These are phyloP conservation scores for Phaeosphaeria sp. DNA, from an alignment of 2,329 filamentous ascomycete species.

Conservation along the genomic window DNA sequence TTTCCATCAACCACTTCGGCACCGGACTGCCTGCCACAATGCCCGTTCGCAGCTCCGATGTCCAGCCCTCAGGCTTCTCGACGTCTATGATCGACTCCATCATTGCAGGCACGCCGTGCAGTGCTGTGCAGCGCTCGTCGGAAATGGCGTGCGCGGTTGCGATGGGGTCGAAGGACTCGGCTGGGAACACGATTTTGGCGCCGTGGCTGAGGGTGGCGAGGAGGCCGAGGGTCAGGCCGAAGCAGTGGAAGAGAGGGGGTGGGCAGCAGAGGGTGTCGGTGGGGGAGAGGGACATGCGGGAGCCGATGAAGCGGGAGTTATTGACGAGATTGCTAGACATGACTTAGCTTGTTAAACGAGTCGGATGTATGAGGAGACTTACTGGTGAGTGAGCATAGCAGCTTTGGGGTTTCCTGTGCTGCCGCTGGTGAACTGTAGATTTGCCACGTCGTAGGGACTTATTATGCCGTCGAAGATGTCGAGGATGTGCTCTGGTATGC, in stretches of 20 bases:
- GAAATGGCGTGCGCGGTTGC: constrained; percentile 70
- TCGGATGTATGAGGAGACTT: constrained; percentile 4
- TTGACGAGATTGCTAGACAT: constrained; percentile 46
- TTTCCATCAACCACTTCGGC: constrained; percentile 75
- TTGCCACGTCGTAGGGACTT: constrained; percentile 43
- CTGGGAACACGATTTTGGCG: constrained; percentile 76
- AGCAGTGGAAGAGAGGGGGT: constrained; percentile 85
- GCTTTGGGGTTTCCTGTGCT: constrained; percentile 48
- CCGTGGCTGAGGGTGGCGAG: constrained; percentile 77
- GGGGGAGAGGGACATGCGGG: constrained; percentile 71
- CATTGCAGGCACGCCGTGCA: constrained; percentile 86
- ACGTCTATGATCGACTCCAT: constrained; percentile 69
- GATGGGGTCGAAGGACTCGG: constrained; percentile 71
- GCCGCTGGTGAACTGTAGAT: constrained; percentile 49
- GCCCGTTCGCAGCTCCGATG: constrained; percentile 67
- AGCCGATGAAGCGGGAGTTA: constrained; percentile 59
- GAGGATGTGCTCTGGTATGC: constrained; percentile 41
- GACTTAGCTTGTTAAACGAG: background rate
- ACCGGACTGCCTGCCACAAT: constrained; percentile 82
- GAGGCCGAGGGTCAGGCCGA: constrained; percentile 78
- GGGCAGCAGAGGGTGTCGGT: constrained; percentile 79
- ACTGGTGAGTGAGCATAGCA: constrained; percentile 50
- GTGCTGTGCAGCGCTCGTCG: constrained; percentile 64
- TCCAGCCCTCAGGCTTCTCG: constrained; percentile 55
- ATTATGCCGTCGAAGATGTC: constrained; percentile 45